Base-by-base conservation (phyloP, 768 basidiomycete species). In the Psilocybe cyanescens region DNA sequence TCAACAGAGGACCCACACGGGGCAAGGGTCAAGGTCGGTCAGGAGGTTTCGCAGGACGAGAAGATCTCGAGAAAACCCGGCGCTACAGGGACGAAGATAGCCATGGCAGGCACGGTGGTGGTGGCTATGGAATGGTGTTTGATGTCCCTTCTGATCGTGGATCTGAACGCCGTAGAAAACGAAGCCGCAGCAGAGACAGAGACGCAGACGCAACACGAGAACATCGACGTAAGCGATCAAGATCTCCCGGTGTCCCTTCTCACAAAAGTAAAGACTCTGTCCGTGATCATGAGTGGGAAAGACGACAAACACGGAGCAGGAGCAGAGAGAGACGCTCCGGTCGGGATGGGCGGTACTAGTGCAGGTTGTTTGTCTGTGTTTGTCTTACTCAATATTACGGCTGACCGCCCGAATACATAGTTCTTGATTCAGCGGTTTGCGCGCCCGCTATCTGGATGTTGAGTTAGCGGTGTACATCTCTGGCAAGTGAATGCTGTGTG, bases 71-170 rank as follows among this genome's bases (percentile, higher is more conserved):
- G 68, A 78, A 80, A 61, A 92, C 92, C 1, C 80, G 85, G 54
- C 81, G 82, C 57, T 95, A 95, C 67, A 74, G 94, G 55, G 80
- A 79, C 31, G 79, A 80, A 33, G 73, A 74, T 8, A 70, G 71
- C 6, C 54, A 62, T 12, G 49, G 57, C n/a, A 65, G 57, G 30
- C 53, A 61, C 37, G 65, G 74, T 39, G 41, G 41, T 44, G 70
- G 75, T 35, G 79, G 76, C 16, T 94, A 95, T 70, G 86, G 85
- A 19, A 88, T 95, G 90, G 91, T 95, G 24, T 95, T 96, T 72
- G 94, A 96, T 62, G 80, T 89, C n/a, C 78, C 81, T n/a, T 74
- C 75, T 55, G 72, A 64, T 64, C 68, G 68, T 33, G 73, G 72
- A 12, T 67, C 70, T 19, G 74, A 71, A 24, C 80, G 80, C 50